Evolutionary conservation across 2,329 filamentous ascomycete genomes (phyloP).

Genomic region (Cercospora zeina): DNA sequence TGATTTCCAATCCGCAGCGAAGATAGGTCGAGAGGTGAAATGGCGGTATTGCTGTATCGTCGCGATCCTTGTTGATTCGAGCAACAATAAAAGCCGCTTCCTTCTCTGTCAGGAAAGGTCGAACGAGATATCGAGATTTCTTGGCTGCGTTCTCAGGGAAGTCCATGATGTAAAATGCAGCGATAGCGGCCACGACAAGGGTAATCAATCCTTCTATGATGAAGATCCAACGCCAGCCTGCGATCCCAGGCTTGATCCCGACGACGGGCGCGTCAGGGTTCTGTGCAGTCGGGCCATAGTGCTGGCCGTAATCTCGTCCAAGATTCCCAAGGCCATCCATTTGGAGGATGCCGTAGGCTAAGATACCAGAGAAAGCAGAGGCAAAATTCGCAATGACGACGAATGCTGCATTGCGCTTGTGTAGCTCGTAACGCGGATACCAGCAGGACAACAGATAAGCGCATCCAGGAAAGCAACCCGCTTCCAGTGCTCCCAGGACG

Average conservation of each 20-base stretch:
- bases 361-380: conserved; percentile 52
- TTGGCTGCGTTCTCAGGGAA: conserved; percentile 47
- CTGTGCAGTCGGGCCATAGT: conserved; percentile 37
- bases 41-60: conserved; percentile 52
- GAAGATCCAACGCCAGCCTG: conserved; percentile 51
- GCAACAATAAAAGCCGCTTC: conserved; percentile 54
- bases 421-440: conserved; percentile 43
- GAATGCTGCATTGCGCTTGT: conserved; percentile 48
- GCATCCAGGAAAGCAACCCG: conserved; percentile 56
- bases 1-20: conserved; percentile 48
- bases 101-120: conserved; percentile 48
- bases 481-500: conserved; percentile 63
- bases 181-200: conserved; percentile 43
- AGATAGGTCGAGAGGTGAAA: conserved; percentile 47
- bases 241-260: conserved; percentile 41
- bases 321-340: conserved; percentile 51
- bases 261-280: conserved; percentile 30
- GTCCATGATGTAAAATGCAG: conserved; percentile 49
- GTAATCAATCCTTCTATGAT: conserved; percentile 50
- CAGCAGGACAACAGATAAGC: conserved; percentile 71
- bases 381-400: conserved; percentile 53
- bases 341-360: conserved; percentile 41
- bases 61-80: conserved; percentile 55
- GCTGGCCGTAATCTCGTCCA: conserved; percentile 37
- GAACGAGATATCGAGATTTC: conserved; percentile 37